These are phyloP conservation scores for Leucocoprinus leucothites DNA, from an alignment of 768 basidiomycete genomes.

Conservation along the genomic window DNA sequence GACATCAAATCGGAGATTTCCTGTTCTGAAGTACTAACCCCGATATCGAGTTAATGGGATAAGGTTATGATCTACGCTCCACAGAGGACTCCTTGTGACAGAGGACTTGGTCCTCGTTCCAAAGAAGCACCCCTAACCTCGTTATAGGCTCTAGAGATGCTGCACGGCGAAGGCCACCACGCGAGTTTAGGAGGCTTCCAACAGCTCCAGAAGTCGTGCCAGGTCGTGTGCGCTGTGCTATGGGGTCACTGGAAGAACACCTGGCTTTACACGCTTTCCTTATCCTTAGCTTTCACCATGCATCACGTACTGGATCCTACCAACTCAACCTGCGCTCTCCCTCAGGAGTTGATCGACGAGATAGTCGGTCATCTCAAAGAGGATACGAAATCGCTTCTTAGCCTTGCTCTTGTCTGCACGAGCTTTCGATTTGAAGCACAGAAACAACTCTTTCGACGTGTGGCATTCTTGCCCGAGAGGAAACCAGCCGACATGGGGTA, in stretches of 20 bases:
- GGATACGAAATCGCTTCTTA: background rate
- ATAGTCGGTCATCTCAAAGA: background rate
- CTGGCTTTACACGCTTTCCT: background rate
- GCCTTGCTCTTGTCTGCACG: background rate
- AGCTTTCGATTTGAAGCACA: background rate
- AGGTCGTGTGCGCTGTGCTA: background rate
- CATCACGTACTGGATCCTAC: background rate
- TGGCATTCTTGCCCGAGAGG: background rate
- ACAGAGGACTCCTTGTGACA: no score
- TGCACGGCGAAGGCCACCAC: background rate
- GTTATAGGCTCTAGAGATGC: background rate
- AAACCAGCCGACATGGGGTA: background rate
- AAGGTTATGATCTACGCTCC: no score
- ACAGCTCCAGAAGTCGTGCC: background rate
- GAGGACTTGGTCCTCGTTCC: no score
- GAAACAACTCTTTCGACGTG: background rate
- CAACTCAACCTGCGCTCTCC: background rate
- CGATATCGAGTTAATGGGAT: no score
- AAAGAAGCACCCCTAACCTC: no score
- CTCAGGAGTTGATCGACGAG: background rate
- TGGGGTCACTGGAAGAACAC: background rate
- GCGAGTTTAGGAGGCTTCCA: background rate
- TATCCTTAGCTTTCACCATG: background rate
- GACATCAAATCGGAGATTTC: no score
- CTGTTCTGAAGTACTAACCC: no score